Evolutionary conservation across 306 rosid genomes (phyloP).

Genomic region (Quillaja saponaria): DNA sequence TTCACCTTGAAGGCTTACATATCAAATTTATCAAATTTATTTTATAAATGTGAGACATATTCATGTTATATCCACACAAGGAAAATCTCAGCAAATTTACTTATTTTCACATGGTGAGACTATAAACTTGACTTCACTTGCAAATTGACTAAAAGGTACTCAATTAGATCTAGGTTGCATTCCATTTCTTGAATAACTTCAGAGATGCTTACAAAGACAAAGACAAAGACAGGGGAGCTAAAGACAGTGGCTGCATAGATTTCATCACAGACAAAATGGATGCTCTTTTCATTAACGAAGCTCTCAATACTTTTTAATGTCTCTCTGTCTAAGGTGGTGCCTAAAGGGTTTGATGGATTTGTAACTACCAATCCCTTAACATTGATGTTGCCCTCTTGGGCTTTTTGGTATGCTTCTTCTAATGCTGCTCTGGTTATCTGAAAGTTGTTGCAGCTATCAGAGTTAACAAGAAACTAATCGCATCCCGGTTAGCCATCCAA

Average conservation of each 20-base stretch:
- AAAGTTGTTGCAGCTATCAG: constrained; percentile 76
- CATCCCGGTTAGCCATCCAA: constrained; percentile 75
- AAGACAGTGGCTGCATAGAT: constrained; percentile 85
- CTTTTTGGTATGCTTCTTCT: constrained; percentile 63
- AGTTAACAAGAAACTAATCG: constrained; percentile 63
- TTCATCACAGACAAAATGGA: constrained; percentile 86
- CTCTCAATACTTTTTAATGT: constrained; percentile 59
- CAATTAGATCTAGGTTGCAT: constrained; percentile 56
- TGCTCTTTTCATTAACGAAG: constrained; percentile 62
- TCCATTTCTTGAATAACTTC: constrained; percentile 61
- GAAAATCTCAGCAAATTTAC: too few species aligned
- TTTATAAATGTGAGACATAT: too few species aligned
- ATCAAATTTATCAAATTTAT: too few species aligned
- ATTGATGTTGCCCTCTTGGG: constrained; percentile 54
- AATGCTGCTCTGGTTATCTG: constrained; percentile 61
- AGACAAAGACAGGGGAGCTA: constrained; percentile 40
- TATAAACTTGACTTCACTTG: too few species aligned
- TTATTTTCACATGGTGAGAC: too few species aligned
- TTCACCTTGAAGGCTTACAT: too few species aligned
- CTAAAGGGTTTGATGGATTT: constrained; percentile 90
- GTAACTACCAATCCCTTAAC: constrained; percentile 76
- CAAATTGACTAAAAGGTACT: too few species aligned
- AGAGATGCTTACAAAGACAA: constrained; percentile 57
- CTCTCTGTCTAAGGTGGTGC: constrained; percentile 59
- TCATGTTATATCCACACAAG: too few species aligned